These are phyloP conservation scores for Mycocentrospora acerina DNA, from an alignment of 2,329 filamentous ascomycete species.

Conservation along the genomic window DNA sequence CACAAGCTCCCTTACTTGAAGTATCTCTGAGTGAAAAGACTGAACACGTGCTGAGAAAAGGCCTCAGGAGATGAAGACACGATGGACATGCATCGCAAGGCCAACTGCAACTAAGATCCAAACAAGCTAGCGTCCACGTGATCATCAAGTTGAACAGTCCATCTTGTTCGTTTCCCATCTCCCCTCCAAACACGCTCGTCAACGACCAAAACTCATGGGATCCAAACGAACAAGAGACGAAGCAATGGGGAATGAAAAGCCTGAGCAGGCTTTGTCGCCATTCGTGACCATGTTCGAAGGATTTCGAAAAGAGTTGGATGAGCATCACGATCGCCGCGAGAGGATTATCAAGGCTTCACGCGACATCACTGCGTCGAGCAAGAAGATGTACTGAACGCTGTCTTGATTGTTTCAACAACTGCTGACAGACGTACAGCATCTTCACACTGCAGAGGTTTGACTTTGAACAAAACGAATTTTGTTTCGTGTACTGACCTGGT, in stretches of 20 bases:
- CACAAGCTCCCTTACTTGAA: not conserved
- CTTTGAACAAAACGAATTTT: too few species aligned
- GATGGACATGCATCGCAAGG: too few species aligned
- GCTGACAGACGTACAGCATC: conserved; percentile 57
- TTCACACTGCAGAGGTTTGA: conserved; percentile 76
- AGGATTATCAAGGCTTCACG: conserved; percentile 86
- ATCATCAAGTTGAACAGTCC: conserved; percentile 13
- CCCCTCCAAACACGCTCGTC: conserved; percentile 5
- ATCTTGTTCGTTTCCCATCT: conserved; percentile 25
- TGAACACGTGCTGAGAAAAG: conserved; percentile 1
- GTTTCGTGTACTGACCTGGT: not conserved
- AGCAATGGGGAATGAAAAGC: conserved; percentile 36
- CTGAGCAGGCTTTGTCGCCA: conserved; percentile 42
- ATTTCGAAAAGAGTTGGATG: conserved; percentile 85
- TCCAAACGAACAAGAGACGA: conserved; percentile 40
- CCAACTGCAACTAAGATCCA: conserved; percentile 1
- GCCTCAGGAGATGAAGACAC: not conserved
- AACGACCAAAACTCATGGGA: conserved; percentile 17
- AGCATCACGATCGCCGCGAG: conserved; percentile 91
- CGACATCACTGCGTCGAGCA: conserved; percentile 90
- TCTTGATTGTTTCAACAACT: not conserved
- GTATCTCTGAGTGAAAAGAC: conserved; percentile 1
- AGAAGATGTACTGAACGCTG: conserved; percentile 76
- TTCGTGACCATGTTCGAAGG: conserved; percentile 74
- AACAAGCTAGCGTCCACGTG: conserved; percentile 24